Base-by-base conservation (phyloP, 352 stramenopile species). In the Bremia lactucae region DNA sequence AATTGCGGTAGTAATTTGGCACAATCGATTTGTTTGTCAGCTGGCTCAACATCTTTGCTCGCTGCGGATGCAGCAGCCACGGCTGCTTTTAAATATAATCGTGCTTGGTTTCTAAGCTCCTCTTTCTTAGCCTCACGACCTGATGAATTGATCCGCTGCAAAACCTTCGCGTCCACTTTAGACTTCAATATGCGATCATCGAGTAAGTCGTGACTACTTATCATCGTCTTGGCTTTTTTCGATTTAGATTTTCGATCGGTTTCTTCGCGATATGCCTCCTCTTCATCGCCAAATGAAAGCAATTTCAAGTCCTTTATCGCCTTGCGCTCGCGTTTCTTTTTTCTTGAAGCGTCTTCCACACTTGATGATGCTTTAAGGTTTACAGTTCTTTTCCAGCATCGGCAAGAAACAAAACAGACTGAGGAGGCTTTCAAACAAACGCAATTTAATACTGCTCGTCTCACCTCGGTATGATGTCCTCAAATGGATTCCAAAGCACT, bases 271-370 rank as follows among this genome's bases (percentile, higher is more conserved):
- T 75, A 74, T 31, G 55, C 69, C 10, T 72, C 60, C 38, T 96
- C 79, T 56, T 97, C 88, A 37, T 96, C 87, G 15, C 87, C 91
- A 65, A 98, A 98, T 37, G 87, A 97, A n/a, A 98, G 67, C 24
- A 97, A 62, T 53, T 97, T 97, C 15, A 89, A 63, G 55, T 98
- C 83, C 19, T 92, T 88, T 15, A 87, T 95, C n/a, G 83, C 81
- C 49, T 96, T 96, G 1, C 85, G 75, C 50, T 88, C 84, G 28
- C 80, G 83, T 42, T 89, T 88, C 44, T 83, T 87, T 36, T 69
- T 77, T 39, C 68, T 72, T 14, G 68, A 44, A 24, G 40, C 46
- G 1, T 63, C 59, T 18, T 66, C 59, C 7, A 60, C 52, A 8
- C 52, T 63, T 7, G 31, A 10, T 10, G 18, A 36, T 37, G 57